Percentiles rank a stretch among this genome's conserved stretches.
Evolutionary conservation across 768 basidiomycete genomes (phyloP).

Genomic region (Fibroporia radiculosa): DNA sequence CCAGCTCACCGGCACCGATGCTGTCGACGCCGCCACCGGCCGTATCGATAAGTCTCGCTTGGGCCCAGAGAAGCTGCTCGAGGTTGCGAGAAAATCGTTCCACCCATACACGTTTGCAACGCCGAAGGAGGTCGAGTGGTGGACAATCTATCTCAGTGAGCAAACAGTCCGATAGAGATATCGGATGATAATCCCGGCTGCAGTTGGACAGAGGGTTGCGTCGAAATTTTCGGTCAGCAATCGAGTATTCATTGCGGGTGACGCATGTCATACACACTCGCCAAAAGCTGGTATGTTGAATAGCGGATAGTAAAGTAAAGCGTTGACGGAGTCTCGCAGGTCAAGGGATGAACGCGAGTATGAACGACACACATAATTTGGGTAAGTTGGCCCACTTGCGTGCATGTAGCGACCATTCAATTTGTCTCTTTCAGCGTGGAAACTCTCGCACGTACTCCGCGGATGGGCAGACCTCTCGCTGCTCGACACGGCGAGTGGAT

Average conservation of each 20-base stretch:
- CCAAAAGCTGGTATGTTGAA: conserved; percentile 30
- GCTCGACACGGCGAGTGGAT: conserved; percentile 34
- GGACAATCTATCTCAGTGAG: conserved; percentile 43
- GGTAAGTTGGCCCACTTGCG: conserved; percentile 16
- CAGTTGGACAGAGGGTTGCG: conserved; percentile 51
- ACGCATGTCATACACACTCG: conserved; percentile 42
- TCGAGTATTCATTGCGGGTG: conserved; percentile 50
- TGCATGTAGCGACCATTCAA: not conserved
- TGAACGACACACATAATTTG: conserved; percentile 49
- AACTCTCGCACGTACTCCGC: conserved; percentile 40
- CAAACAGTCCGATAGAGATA: conserved; percentile 3
- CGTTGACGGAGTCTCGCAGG: conserved; percentile 12
- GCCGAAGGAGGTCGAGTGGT: conserved; percentile 34
- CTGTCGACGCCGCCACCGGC: conserved; percentile 28
- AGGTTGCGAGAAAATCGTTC: conserved; percentile 33
- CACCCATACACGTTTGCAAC: conserved; percentile 30
- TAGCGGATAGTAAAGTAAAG: not conserved
- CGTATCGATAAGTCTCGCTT: conserved; percentile 33
- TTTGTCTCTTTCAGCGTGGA: conserved; percentile 36
- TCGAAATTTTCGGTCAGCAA: conserved; percentile 38
- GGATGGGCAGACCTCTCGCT: conserved; percentile 39
- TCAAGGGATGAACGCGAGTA: conserved; percentile 47
- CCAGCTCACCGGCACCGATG: conserved; percentile 37
- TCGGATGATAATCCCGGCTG: not conserved
- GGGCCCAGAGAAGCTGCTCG: conserved; percentile 32